phyloP scores from a whole-genome alignment of 2,329 filamentous ascomycete species.

The Alternaria longipes region DNA sequence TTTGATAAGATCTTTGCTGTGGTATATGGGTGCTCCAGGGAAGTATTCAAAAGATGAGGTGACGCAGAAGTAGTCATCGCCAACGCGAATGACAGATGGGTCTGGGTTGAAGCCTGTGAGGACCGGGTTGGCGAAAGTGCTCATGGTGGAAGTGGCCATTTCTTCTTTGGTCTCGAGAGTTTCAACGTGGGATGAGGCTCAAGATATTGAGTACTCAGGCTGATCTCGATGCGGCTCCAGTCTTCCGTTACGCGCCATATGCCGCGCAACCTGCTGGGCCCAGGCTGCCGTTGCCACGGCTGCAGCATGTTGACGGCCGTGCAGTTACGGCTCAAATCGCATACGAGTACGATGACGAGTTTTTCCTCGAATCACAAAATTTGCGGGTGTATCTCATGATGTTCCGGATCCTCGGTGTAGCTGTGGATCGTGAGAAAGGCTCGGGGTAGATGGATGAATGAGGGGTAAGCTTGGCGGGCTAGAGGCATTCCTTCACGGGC shows the following conservation, averaged over 20 bases:
- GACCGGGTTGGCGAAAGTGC: constrained; percentile 15
- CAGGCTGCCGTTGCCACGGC: neutral
- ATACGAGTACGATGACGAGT: neutral
- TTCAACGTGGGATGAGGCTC: neutral
- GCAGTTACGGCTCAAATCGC: neutral
- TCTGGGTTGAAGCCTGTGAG: constrained; percentile 59
- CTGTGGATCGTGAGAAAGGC: constrained; percentile 4
- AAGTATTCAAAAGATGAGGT: constrained; percentile 64
- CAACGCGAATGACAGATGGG: constrained; percentile 58
- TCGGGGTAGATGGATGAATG: constrained; percentile 5
- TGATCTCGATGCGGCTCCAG: neutral
- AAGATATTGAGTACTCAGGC: neutral
- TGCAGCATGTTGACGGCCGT: neutral
- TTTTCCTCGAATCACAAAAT: constrained; percentile 14
- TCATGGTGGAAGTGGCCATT: neutral
- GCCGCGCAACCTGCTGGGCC: neutral
- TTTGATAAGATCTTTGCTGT: constrained; percentile 59
- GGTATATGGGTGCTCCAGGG: constrained; percentile 62
- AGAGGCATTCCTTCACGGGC: neutral
- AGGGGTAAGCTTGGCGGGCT: constrained; percentile 14
- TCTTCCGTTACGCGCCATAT: neutral
- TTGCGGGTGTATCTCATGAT: neutral
- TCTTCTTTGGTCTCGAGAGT: neutral
- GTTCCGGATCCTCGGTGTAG: neutral
- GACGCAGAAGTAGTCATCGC: constrained; percentile 56